Conservation (phyloP, 2,329 filamentous ascomycete species). For the Epichloe sibirici region DNA sequence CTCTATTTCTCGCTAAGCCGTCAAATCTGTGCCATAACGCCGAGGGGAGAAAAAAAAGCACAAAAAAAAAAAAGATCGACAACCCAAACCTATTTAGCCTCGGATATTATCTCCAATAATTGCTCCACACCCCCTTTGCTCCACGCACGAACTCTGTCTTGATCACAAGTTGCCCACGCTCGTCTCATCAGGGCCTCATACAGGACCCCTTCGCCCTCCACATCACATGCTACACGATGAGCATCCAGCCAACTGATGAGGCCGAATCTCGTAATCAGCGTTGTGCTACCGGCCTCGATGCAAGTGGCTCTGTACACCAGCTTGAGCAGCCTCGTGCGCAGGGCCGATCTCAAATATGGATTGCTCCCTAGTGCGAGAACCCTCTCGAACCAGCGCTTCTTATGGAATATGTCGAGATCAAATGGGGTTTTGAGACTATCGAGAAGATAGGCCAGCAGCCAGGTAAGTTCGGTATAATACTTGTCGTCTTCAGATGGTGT, state of each 20-base stretch:
- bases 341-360: constrained; percentile 45
- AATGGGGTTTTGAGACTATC: constrained; percentile 47
- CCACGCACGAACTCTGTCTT: constrained; percentile 54
- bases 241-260: constrained; percentile 63
- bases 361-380: constrained; percentile 58
- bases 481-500: constrained; percentile 61
- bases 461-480: constrained; percentile 60
- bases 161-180: constrained; percentile 54
- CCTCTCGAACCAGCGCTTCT: constrained; percentile 60
- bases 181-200: constrained; percentile 42
- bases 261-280: constrained; percentile 66
- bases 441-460: constrained; percentile 61
- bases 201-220: constrained; percentile 32
- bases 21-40: too few relatives aligned
- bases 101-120: constrained; percentile 8
- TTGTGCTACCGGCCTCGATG: constrained; percentile 62
- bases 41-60: too few relatives aligned
- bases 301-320: constrained; percentile 56
- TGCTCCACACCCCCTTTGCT: constrained; percentile 37
- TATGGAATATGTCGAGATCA: constrained; percentile 51
- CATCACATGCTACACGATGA: constrained; percentile 34
- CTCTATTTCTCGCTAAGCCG: too few relatives aligned
- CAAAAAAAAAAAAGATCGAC: too few relatives aligned
- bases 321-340: constrained; percentile 46
- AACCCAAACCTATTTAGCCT: not conserved